Evolutionary conservation across 306 rosid species (phyloP).

Genomic region (Cicer chorassanicum): DNA sequence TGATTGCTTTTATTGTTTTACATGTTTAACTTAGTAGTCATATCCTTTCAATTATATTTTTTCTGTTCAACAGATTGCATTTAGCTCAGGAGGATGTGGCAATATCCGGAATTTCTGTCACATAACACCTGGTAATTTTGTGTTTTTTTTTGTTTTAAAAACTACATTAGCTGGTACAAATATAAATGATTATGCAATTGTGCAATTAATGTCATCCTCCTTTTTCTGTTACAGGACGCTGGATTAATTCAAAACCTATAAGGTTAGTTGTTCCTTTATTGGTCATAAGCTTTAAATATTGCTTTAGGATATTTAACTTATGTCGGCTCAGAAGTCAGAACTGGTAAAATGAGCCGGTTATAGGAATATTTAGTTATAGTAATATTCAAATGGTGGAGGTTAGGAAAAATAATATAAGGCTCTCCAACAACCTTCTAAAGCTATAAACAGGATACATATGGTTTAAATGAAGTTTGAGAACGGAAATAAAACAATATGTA

Average conservation of each 20-base stretch:
- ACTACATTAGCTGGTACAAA: not conserved
- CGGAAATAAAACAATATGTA: slow-evolving; percentile 21
- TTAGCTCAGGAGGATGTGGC: slow-evolving; percentile 54
- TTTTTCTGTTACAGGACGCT: slow-evolving; percentile 57
- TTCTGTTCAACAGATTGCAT: slow-evolving; percentile 52
- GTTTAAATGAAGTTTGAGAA: not conserved
- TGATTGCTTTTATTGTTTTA: slow-evolving; percentile 16
- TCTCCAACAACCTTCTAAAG: not conserved
- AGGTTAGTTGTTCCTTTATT: slow-evolving; percentile 58
- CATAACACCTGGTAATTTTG: slow-evolving; percentile 56
- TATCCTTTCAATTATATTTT: slow-evolving; percentile 36
- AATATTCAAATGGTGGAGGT: slow-evolving; percentile 7
- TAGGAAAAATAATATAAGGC: not conserved
- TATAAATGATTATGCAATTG: slow-evolving; percentile 8
- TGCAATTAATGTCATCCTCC: slow-evolving; percentile 25
- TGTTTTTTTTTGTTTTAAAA: not conserved
- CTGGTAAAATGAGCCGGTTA: slow-evolving; percentile 22
- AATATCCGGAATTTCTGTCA: slow-evolving; percentile 54
- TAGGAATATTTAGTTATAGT: not conserved
- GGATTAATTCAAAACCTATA: slow-evolving; percentile 45
- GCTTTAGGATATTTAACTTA: not conserved
- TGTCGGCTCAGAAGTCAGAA: not conserved
- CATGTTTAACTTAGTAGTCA: slow-evolving; percentile 4
- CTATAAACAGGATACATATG: slow-evolving; percentile 4
- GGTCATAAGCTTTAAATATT: slow-evolving; percentile 27